Evolutionary conservation across 257 asterid genomes (phyloP).

Genomic region (Solanum neorickii): DNA sequence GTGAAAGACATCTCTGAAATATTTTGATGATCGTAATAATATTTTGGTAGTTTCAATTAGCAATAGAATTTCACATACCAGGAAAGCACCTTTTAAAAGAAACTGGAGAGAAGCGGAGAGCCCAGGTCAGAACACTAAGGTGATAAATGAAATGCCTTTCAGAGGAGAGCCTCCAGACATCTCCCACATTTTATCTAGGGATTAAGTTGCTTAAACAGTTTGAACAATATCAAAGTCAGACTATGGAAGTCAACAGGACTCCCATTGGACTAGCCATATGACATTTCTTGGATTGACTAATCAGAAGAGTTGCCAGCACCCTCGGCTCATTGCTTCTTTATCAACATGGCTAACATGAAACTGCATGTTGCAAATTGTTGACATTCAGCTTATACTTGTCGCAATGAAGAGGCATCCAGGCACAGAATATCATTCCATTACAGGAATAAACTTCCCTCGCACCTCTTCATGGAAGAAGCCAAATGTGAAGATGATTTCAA

Average conservation of each 20-base stretch:
- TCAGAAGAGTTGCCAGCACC: background rate
- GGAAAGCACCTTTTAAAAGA: background rate
- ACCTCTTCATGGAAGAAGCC: background rate
- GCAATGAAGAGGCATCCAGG: background rate
- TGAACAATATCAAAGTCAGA: background rate
- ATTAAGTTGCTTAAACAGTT: background rate
- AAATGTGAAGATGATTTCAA: background rate
- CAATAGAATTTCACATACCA: background rate
- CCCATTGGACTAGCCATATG: background rate
- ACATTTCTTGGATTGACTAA: background rate
- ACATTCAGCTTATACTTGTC: background rate
- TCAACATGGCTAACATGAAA: background rate
- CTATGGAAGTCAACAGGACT: background rate
- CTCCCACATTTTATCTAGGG: background rate
- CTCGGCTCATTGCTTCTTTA: background rate
- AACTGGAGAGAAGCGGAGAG: background rate
- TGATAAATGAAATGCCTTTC: background rate
- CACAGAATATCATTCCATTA: background rate
- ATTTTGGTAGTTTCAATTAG: background rate
- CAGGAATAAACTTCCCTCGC: background rate
- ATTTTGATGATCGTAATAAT: background rate
- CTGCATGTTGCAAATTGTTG: background rate
- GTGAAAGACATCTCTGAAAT: background rate
- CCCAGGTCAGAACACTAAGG: background rate
- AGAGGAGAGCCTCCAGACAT: background rate